Evolutionary conservation across 495 filamentous ascomycete genomes (phyloP).

Genomic region (Aspergillus egyptiacus): DNA sequence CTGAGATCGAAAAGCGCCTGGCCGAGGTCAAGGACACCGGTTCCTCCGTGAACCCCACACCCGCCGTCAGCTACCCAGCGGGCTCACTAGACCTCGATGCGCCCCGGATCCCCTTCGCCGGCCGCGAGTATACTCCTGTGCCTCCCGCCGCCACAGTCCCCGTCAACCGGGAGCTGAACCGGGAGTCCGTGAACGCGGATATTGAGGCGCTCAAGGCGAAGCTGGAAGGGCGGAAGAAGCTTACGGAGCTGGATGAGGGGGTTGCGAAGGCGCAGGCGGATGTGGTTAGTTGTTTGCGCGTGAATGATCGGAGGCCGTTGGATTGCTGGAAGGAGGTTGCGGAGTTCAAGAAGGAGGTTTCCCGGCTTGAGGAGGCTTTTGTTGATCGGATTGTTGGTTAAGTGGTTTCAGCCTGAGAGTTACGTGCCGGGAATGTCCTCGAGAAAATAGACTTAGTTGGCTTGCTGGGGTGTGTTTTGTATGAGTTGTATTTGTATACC

Average conservation of each 20-base stretch:
- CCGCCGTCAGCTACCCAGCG: slow-evolving; percentile 33
- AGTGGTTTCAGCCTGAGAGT: too few relatives aligned
- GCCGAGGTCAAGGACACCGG: slow-evolving; percentile 34
- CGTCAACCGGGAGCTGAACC: slow-evolving; percentile 42
- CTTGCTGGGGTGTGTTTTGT: not conserved
- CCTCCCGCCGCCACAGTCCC: slow-evolving; percentile 21
- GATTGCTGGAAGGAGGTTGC: slow-evolving; percentile 96
- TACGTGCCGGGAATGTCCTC: not conserved
- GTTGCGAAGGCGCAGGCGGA: slow-evolving; percentile 69
- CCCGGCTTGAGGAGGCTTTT: slow-evolving; percentile 76
- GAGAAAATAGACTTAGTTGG: slow-evolving; percentile 12
- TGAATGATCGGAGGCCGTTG: slow-evolving; percentile 82
- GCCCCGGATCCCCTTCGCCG: slow-evolving; percentile 43
- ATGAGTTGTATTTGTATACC: slow-evolving; percentile 17
- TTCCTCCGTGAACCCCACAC: slow-evolving; percentile 20
- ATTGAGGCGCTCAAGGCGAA: slow-evolving; percentile 67
- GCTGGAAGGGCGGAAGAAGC: slow-evolving; percentile 67
- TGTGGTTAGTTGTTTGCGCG: slow-evolving; percentile 74
- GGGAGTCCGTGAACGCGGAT: slow-evolving; percentile 54
- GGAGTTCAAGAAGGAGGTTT: slow-evolving; percentile 80
- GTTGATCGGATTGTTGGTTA: slow-evolving; percentile 72
- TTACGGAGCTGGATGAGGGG: slow-evolving; percentile 57
- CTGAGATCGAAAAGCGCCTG: slow-evolving; percentile 52
- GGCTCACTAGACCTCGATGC: slow-evolving; percentile 45
- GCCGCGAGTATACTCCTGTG: slow-evolving; percentile 34